A percentile compares a stretch with the other conserved stretches of the same genome.
phyloP scores from a whole-genome alignment of 768 basidiomycete genomes.

The Tylopilus cervinicoccineus region DNA sequence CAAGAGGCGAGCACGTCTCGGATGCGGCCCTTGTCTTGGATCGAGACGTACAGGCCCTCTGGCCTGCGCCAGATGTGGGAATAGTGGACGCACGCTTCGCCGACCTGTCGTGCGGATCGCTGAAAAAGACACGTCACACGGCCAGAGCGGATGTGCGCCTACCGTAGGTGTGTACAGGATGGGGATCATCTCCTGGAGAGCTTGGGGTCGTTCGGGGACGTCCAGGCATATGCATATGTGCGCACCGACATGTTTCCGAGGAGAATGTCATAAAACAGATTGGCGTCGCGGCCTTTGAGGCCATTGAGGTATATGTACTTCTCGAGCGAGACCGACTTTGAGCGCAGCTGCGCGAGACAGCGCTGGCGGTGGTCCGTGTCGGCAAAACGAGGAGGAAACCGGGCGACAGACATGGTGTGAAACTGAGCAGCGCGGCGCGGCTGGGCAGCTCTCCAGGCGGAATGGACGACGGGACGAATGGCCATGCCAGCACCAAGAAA shows the following conservation, averaged over 20 bases:
- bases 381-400: slow-evolving; percentile 47
- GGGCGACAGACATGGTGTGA: slow-evolving; percentile 27
- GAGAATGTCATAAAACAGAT: slow-evolving; percentile 63
- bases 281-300: slow-evolving; percentile 58
- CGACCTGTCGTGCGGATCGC: slow-evolving; percentile 35
- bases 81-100: slow-evolving; percentile 69
- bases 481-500: neutral
- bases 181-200: slow-evolving; percentile 50
- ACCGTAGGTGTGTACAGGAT: slow-evolving; percentile 78
- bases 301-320: slow-evolving; percentile 69
- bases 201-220: neutral
- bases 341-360: slow-evolving; percentile 54
- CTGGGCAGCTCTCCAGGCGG: neutral
- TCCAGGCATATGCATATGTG: neutral
- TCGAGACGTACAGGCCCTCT: slow-evolving; percentile 59
- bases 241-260: slow-evolving; percentile 57
- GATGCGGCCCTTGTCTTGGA: slow-evolving; percentile 63
- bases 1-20: slow-evolving; percentile 52
- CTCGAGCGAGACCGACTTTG: slow-evolving; percentile 53
- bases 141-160: slow-evolving; percentile 4
- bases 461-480: neutral
- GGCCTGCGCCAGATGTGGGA: slow-evolving; percentile 66
- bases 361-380: slow-evolving; percentile 51
- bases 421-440: slow-evolving; percentile 2
- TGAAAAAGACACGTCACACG: slow-evolving; percentile 6